Conservation (phyloP, 23 red algal genomes). For the Gracilariopsis chorda region DNA sequence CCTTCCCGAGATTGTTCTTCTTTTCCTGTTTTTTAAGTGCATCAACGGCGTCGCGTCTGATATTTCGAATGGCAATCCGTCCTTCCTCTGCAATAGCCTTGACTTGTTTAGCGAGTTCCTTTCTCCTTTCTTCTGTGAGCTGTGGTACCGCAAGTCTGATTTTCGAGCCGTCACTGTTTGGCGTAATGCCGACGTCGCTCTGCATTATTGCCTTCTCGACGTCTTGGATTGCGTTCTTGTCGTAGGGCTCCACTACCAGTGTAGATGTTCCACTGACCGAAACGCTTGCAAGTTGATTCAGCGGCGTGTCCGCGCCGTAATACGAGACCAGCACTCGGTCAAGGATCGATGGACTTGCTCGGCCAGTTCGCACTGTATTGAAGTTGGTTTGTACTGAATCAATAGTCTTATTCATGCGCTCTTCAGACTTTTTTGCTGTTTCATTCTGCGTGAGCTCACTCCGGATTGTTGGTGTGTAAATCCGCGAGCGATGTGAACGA, state of each 20-base stretch:
- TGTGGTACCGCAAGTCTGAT: slow-evolving; percentile 91
- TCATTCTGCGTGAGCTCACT: slow-evolving; percentile 69
- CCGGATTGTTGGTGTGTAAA: neutral
- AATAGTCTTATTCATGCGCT: slow-evolving; percentile 92
- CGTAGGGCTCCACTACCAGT: slow-evolving; percentile 84
- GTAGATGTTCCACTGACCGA: slow-evolving; percentile 71
- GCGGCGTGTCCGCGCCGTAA: slow-evolving; percentile 93
- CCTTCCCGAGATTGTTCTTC: slow-evolving; percentile 86
- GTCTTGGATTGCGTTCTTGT: slow-evolving; percentile 75
- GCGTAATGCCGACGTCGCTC: slow-evolving; percentile 90
- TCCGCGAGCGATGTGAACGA: neutral
- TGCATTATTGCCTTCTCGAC: slow-evolving; percentile 86
- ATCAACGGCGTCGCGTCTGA: slow-evolving; percentile 88
- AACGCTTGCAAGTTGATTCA: slow-evolving; percentile 86
- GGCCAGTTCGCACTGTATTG: slow-evolving; percentile 88
- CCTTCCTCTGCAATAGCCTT: slow-evolving; percentile 95
- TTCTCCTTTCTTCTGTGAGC: slow-evolving; percentile 86
- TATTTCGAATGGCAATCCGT: slow-evolving; percentile 92
- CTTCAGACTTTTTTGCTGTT: slow-evolving; percentile 48
- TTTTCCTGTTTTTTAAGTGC: slow-evolving; percentile 95
- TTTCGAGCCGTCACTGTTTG: slow-evolving; percentile 80
- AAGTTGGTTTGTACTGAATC: slow-evolving; percentile 81
- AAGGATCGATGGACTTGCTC: slow-evolving; percentile 76
- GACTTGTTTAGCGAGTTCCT: slow-evolving; percentile 84
- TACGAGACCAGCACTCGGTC: slow-evolving; percentile 92